These are phyloP conservation scores for Magnolia officinalis DNA, from an alignment of 164 flowering plant genomes.

Conservation along the genomic window DNA sequence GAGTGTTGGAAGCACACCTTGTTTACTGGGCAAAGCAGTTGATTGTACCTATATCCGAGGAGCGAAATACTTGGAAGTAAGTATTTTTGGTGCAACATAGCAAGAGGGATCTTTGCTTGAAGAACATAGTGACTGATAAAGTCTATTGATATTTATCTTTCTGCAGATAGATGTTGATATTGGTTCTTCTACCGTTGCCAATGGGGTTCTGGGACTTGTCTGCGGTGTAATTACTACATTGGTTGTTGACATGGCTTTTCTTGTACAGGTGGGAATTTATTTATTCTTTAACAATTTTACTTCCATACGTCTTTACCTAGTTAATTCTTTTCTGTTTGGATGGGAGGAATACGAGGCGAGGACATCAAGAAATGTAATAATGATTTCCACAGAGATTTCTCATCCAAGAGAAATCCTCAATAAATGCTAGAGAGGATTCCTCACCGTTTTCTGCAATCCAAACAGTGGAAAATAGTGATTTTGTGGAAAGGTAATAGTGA, in stretches of 20 bases:
- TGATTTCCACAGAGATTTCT: too few relatives aligned
- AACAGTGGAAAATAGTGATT: too few relatives aligned
- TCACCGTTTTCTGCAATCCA: too few relatives aligned
- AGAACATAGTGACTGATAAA: not conserved
- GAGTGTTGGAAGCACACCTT: conserved; percentile 99
- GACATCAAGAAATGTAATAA: too few relatives aligned
- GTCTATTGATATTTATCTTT: conserved; percentile 10
- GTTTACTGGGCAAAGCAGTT: conserved; percentile 93
- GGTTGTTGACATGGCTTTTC: conserved; percentile 99
- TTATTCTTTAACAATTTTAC: not conserved
- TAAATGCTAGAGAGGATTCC: too few relatives aligned
- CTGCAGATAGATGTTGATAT: conserved; percentile 95
- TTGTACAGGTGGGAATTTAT: conserved; percentile 69
- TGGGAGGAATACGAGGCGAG: too few relatives aligned
- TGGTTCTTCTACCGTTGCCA: conserved; percentile 98
- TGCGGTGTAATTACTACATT: conserved; percentile 87
- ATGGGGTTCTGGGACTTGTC: conserved; percentile 97
- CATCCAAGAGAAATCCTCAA: too few relatives aligned
- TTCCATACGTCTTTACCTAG: too few relatives aligned
- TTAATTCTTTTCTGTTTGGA: too few relatives aligned
- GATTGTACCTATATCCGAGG: conserved; percentile 97
- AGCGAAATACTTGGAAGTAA: conserved; percentile 85
- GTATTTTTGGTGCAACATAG: not conserved
- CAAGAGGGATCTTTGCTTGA: not conserved
- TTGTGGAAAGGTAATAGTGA: too few relatives aligned